phyloP scores from a whole-genome alignment of 495 filamentous ascomycete genomes.

The Aspergillus leporis region DNA sequence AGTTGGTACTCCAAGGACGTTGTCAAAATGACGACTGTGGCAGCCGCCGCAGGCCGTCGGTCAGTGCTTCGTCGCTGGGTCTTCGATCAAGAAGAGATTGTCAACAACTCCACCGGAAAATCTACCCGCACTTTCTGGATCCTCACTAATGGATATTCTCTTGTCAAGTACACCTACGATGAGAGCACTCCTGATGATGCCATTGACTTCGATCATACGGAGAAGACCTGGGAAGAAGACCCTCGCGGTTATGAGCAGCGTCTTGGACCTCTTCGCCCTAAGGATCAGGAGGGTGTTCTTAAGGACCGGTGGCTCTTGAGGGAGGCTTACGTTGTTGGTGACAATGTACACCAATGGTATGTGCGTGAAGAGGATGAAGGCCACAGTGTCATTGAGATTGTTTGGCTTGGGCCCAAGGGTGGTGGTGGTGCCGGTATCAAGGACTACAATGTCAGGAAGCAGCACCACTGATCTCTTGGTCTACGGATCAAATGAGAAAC shows the following conservation, averaged over 20 bases:
- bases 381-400: constrained; percentile 50
- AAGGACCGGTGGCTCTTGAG: constrained; percentile 49
- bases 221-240: constrained; percentile 63
- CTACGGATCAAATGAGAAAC: constrained; percentile 15
- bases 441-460: constrained; percentile 25
- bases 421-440: constrained; percentile 42
- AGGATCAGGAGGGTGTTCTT: constrained; percentile 41
- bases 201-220: constrained; percentile 56
- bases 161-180: constrained; percentile 55
- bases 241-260: constrained; percentile 50
- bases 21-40: constrained; percentile 57
- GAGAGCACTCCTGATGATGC: constrained; percentile 42
- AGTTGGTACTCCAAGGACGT: constrained; percentile 55
- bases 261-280: constrained; percentile 52
- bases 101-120: constrained; percentile 41
- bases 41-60: constrained; percentile 58
- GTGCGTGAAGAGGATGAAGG: constrained; percentile 47
- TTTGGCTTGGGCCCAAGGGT: constrained; percentile 50
- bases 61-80: constrained; percentile 62
- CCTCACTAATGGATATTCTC: constrained; percentile 63
- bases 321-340: constrained; percentile 44
- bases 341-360: constrained; percentile 51
- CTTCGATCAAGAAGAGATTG: constrained; percentile 53
- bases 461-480: constrained; percentile 13
- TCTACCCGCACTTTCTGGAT: constrained; percentile 51